Percentiles rank a stretch among this genome's conserved stretches.
phyloP scores from a whole-genome alignment of 148 eudicot genomes.

The Silene uniflora region DNA sequence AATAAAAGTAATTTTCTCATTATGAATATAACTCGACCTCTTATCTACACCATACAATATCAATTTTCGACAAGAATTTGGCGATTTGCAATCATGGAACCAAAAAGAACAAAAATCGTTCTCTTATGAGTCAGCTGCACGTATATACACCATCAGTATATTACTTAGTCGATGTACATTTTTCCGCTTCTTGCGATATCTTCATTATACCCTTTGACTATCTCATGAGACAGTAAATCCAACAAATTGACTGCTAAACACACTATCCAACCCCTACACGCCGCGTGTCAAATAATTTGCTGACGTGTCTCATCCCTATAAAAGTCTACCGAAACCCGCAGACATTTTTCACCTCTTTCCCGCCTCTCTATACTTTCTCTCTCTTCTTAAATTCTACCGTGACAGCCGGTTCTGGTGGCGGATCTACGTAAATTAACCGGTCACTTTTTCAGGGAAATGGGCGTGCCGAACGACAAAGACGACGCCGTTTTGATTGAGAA shows the following conservation, averaged over 20 bases:
- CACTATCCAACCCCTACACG: neutral
- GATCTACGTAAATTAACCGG: neutral
- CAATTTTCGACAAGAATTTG: too few species aligned
- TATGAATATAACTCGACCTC: too few species aligned
- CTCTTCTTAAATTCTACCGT: neutral
- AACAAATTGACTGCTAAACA: neutral
- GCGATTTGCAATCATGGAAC: too few species aligned
- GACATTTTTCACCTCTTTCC: constrained; percentile 3
- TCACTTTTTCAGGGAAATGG: constrained; percentile 18
- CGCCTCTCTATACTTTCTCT: neutral
- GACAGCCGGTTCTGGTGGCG: neutral
- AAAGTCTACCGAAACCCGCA: neutral
- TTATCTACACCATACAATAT: too few species aligned
- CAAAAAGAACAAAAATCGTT: too few species aligned
- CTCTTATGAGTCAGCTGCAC: constrained; percentile 7
- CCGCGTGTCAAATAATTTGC: neutral
- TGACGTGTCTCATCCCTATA: constrained; percentile 12
- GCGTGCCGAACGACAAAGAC: constrained; percentile 45
- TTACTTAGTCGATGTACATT: neutral
- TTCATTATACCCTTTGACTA: neutral
- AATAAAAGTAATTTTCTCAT: too few species aligned
- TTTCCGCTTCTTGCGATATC: constrained; percentile 6
- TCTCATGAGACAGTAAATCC: neutral
- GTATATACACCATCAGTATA: neutral
- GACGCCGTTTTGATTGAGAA: constrained; percentile 61